Evolutionary conservation across 2,329 filamentous ascomycete genomes (phyloP).

Genomic region (Delphinella strobiligena): DNA sequence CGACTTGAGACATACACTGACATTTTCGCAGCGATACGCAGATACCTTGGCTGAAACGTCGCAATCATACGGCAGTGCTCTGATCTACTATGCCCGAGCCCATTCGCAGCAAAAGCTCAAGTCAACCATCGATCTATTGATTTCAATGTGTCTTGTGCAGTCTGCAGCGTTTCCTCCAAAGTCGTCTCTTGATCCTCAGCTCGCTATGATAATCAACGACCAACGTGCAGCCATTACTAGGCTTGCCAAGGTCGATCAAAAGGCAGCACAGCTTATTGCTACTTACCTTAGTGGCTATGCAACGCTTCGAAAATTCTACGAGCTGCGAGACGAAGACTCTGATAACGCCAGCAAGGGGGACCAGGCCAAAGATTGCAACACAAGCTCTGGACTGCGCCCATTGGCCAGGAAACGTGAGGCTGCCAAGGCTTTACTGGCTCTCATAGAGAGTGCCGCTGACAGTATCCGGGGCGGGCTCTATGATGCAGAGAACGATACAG

Average conservation of each 20-base stretch:
- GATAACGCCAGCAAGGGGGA: slow-evolving; percentile 3
- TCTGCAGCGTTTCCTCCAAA: slow-evolving; percentile 67
- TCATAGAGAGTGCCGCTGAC: slow-evolving; percentile 76
- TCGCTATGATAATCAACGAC: slow-evolving; percentile 57
- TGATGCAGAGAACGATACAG: slow-evolving; percentile 66
- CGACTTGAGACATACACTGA: slow-evolving; percentile 12
- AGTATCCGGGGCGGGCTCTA: slow-evolving; percentile 86
- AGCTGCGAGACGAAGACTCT: slow-evolving; percentile 63
- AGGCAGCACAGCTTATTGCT: slow-evolving; percentile 72
- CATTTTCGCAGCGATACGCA: slow-evolving; percentile 57
- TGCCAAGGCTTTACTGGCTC: slow-evolving; percentile 63
- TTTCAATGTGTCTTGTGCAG: slow-evolving; percentile 75
- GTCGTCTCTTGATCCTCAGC: slow-evolving; percentile 58
- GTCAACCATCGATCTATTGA: slow-evolving; percentile 74
- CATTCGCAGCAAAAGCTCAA: slow-evolving; percentile 69
- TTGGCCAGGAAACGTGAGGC: slow-evolving; percentile 56
- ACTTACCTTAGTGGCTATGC: slow-evolving; percentile 86
- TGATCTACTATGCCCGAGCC: slow-evolving; percentile 84
- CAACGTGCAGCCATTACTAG: slow-evolving; percentile 60
- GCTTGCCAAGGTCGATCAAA: slow-evolving; percentile 62
- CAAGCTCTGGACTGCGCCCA: slow-evolving; percentile 32
- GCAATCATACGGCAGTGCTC: slow-evolving; percentile 69
- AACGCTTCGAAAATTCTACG: slow-evolving; percentile 80
- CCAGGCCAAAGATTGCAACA: slow-evolving; percentile 2
- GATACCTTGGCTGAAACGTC: slow-evolving; percentile 61